Percentiles rank a stretch among this genome's conserved stretches.
Evolutionary conservation across 2,329 filamentous ascomycete genomes (phyloP).

Genomic region (Penicillium freii): DNA sequence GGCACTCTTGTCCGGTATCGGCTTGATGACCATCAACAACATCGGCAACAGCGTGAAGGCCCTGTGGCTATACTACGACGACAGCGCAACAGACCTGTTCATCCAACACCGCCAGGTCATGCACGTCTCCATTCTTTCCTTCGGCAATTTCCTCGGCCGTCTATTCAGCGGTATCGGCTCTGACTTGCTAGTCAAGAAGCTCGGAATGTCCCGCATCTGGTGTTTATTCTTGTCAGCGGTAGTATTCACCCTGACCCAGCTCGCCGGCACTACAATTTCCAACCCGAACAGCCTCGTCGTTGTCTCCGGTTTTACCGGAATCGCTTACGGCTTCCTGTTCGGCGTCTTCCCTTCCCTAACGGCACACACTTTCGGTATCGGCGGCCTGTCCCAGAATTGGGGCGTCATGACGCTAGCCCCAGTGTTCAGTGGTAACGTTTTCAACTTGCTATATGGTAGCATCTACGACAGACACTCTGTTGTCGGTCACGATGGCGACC

Average conservation of each 20-base stretch:
- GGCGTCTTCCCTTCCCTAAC: slow-evolving; percentile 89
- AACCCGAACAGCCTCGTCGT: slow-evolving; percentile 75
- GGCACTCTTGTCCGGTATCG: slow-evolving; percentile 86
- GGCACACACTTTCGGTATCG: slow-evolving; percentile 86
- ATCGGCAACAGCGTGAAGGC: slow-evolving; percentile 87
- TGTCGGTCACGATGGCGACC: slow-evolving; percentile 65
- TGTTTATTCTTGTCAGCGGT: slow-evolving; percentile 75
- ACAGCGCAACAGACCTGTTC: slow-evolving; percentile 67
- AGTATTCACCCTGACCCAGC: slow-evolving; percentile 76
- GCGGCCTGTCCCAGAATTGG: slow-evolving; percentile 92
- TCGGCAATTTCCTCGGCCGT: slow-evolving; percentile 81
- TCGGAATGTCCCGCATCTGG: slow-evolving; percentile 83
- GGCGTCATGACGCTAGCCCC: slow-evolving; percentile 90
- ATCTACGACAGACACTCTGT: slow-evolving; percentile 80
- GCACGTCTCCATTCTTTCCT: slow-evolving; percentile 90
- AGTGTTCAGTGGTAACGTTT: slow-evolving; percentile 82
- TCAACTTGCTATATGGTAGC: slow-evolving; percentile 84
- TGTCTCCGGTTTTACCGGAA: slow-evolving; percentile 78
- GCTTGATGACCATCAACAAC: slow-evolving; percentile 99
- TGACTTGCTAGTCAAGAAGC: slow-evolving; percentile 79
- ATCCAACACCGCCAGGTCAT: slow-evolving; percentile 80
- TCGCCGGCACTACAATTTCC: slow-evolving; percentile 70
- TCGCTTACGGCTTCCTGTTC: slow-evolving; percentile 91
- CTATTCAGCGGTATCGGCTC: slow-evolving; percentile 82
- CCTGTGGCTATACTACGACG: slow-evolving; percentile 83